Evolutionary conservation across 179 eudicot species (phyloP), one percentile per base, ranked within the genome.

Genomic region (Drosera spatulata): DNA sequence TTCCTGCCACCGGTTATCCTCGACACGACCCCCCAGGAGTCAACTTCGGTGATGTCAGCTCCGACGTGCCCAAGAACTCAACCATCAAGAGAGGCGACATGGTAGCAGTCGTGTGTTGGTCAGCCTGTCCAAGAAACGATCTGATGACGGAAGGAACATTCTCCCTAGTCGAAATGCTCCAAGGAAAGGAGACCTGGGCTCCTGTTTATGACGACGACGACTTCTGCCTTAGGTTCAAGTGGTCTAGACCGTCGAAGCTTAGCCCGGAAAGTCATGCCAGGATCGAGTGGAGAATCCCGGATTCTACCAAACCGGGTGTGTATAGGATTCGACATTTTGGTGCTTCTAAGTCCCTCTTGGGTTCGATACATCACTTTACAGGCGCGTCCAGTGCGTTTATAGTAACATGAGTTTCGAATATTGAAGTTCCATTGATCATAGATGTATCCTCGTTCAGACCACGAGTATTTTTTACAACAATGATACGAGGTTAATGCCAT

Each of bases 81-180:
- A 82, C 86, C 58, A 86, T 79, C 68, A 86, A 70, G 63, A 81
- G 73, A 65, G 90, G 88, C 3, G 94, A 81, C 53, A 73, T 63
- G 64, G 97, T 83, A 58, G 70, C 71, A 0, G 85, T 81, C 3
- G 68, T 61, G 60, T 93, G 89, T 73, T 78, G 84, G 85, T 89
- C 99, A 44, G 95, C 95, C 41, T 85, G 96, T 64, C 98, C 98
- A 3, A 80, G 98, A 69, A 91, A 91, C 53, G 95, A 91, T 67
- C 96, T 93, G 67, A 60, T 86, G 91, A 89, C 95, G 2, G 99
- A 93, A 73, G 99, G 97, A 56, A 93, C 97, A 15, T 93, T 79
- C 41, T 68, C 95, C 54, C 77, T 84, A 11, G 98, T 91, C 50
- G 96, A 91, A 74, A 67, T 70, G 43, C 85, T 88, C 53, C 81